Base-by-base conservation (phyloP, 2,329 filamentous ascomycete species). In the Aspergillus sojae region DNA sequence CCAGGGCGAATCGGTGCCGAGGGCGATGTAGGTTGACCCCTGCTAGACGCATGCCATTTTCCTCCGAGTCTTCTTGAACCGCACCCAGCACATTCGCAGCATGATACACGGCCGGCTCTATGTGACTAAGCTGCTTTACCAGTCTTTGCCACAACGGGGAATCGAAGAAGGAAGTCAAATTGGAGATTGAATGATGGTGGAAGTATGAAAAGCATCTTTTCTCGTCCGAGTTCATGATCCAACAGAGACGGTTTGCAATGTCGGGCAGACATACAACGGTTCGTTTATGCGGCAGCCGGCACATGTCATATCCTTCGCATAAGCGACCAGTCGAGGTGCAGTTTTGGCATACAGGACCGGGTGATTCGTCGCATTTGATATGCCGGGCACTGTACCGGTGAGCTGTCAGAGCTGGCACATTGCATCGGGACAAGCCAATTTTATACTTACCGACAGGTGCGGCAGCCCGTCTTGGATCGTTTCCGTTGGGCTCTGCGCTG, bases 41-140 rank as follows among this genome's bases (percentile, higher is more conserved):
- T 7, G 36, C 43, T 21, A 36, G 14, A 19, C 43, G 56, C 39
- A 58, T 58, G 10, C 30, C 21, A 19, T n/a, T 30, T 23, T 28
- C 28, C 21, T 62, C 55, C 0, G 57, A 39, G 10, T 54, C 55
- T 28, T 46, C 46, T 7, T 62, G 56, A 5, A 58, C 36, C 4
- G 60, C 60, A 26, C 46, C 57, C 14, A 62, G 48, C 36, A 55
- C 30, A 10, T 53, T 52, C 5, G 28, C 36, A 5, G 56, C 56
- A 30, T 62, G 60, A 21, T 58, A 62, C 7, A 62, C 60, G 1
- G 60, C 60, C 5, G 60, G 39, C 9, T 62, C 60, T 1, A 41
- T 28, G 28, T 54, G 56, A 16, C 46, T 36, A 6, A 58, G 58
- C 7, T 53, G 60, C 5, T 48, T 23, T 11, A 58, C 41, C 4